Base-by-base conservation (phyloP, 306 rosid species). In the Casuarina glauca region DNA sequence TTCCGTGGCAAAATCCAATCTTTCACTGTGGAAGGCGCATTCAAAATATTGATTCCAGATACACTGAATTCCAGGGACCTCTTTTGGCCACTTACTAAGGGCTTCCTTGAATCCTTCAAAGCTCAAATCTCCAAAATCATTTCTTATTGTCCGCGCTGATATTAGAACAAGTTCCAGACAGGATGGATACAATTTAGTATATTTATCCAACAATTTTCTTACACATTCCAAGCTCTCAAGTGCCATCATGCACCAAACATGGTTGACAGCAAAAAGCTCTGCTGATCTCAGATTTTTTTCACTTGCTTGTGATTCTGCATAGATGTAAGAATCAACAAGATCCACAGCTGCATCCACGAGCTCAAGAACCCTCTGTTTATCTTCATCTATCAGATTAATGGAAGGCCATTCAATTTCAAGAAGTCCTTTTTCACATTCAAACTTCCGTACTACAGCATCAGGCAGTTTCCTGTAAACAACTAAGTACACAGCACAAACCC, bases 381-480 rank as follows among this genome's bases (percentile, higher is more conserved):
- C 92, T 78, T 85, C 85, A 70, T 87, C 88, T 38, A 83, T 77
- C 72, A 89, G 84, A 74, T 70, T 69, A 83, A 87, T 73, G 19
- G 62, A 69, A 72, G 91, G 91, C 98, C 98, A 95, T 76, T 90
- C 97, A 69, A 92, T 84, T 70, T 90, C 97, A 67, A 76, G 76
- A 39, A 87, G 89, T 85, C 83, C 88, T 88, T 95, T 92, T 83
- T 89, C 93, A 82, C 97, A 89, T 78, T 95, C 98, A 85, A 92
- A 87, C 78, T 85, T 93, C 80, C 76, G 91, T 50, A 89, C 84
- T 6, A 92, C 83, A 83, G 86, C 92, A 74, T 88, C 93, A 74
- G 98, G 97, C 77, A 92, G 84, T 85, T 88, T 92, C 90, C 91
- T 89, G 94, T 95, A 92, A 86, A 89, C 81, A 87, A 91, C 97